Conservation (phyloP, 2,329 filamentous ascomycete genomes). For the Chrysoporthe cubensis region DNA sequence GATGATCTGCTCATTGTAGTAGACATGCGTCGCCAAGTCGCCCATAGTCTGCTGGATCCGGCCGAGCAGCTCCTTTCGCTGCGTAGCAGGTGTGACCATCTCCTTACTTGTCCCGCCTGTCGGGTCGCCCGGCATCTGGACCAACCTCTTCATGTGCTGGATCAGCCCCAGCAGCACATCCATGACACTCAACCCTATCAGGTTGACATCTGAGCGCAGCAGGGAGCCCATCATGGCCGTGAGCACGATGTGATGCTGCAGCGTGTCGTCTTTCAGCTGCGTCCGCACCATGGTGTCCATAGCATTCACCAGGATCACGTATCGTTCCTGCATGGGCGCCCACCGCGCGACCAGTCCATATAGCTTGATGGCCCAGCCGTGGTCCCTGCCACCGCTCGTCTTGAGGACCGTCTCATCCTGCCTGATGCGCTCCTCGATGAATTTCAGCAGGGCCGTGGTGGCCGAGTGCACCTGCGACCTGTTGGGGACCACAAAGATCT, state of each 20-base stretch:
- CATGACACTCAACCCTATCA: constrained; percentile 96
- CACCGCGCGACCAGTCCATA: constrained; percentile 81
- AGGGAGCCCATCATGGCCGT: constrained; percentile 80
- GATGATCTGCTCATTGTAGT: constrained; percentile 93
- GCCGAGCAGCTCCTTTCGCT: constrained; percentile 67
- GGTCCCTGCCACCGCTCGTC: constrained; percentile 49
- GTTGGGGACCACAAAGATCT: constrained; percentile 83
- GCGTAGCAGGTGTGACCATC: constrained; percentile 42
- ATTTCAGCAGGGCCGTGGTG: constrained; percentile 73
- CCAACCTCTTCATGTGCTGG: constrained; percentile 77
- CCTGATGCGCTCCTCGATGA: constrained; percentile 65
- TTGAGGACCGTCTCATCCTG: constrained; percentile 59
- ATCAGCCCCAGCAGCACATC: constrained; percentile 87
- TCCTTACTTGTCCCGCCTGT: constrained; percentile 37
- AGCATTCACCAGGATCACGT: constrained; percentile 81
- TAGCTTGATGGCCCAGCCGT: constrained; percentile 80
- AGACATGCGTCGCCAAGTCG: constrained; percentile 90
- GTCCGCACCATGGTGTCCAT: constrained; percentile 76
- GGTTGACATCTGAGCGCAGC: constrained; percentile 84
- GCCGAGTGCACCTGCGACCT: constrained; percentile 79
- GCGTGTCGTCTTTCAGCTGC: constrained; percentile 69
- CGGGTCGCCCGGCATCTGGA: constrained; percentile 62
- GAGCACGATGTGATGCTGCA: constrained; percentile 75
- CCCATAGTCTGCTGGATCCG: constrained; percentile 83
- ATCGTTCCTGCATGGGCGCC: constrained; percentile 93